A percentile compares a stretch with the other conserved stretches of the same genome.
These are phyloP conservation scores for Solanum ahanhuiri DNA, from an alignment of 257 asterid species.

Conservation along the genomic window DNA sequence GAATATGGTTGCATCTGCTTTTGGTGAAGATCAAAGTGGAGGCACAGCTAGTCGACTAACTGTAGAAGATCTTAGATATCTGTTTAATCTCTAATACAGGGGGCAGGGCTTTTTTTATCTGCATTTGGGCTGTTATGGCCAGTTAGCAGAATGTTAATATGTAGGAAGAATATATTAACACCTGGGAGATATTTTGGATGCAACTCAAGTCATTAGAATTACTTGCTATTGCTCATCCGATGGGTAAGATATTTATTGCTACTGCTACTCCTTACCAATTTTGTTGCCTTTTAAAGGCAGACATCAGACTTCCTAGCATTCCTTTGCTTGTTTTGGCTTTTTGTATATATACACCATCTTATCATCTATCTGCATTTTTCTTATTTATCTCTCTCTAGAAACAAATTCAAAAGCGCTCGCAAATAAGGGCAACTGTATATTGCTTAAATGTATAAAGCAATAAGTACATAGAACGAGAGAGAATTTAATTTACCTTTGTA, in stretches of 20 bases:
- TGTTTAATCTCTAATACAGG: conserved; percentile 33
- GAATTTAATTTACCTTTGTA: background rate
- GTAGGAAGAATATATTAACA: background rate
- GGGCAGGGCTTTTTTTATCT: background rate
- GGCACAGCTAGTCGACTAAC: conserved; percentile 53
- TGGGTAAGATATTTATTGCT: background rate
- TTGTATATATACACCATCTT: background rate
- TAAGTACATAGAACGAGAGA: background rate
- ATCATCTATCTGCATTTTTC: background rate
- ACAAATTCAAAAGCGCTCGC: background rate
- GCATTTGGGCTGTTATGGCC: background rate
- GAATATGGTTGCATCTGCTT: conserved; percentile 96
- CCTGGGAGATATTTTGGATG: background rate
- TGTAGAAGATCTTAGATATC: conserved; percentile 62
- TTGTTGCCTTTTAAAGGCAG: background rate
- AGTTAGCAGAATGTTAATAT: background rate
- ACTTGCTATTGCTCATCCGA: background rate
- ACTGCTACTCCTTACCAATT: background rate
- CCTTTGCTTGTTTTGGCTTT: background rate
- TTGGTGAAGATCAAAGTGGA: conserved; percentile 87
- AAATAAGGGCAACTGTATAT: background rate
- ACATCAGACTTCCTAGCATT: background rate
- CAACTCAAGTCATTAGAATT: background rate
- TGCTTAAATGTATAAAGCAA: background rate
- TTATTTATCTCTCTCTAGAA: background rate